Conservation (phyloP, 176 grass and related monocot genomes). For the Triticum urartu region DNA sequence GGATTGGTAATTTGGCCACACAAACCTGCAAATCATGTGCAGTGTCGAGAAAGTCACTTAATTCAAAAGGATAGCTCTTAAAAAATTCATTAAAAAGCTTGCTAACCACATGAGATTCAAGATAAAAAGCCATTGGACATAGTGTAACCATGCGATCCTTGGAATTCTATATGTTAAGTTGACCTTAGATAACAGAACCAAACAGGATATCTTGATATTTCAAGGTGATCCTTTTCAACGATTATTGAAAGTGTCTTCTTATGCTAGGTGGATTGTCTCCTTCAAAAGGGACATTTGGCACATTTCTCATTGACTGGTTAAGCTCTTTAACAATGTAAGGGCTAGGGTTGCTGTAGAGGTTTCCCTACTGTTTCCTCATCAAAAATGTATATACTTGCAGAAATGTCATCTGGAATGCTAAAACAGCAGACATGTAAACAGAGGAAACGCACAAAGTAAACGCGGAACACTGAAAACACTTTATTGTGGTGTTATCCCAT, state of each 20-base stretch:
- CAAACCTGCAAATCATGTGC: conserved; percentile 66
- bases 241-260: neutral
- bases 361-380: neutral
- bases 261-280: neutral
- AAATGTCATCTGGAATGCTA: neutral
- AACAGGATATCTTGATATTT: conserved; percentile 8
- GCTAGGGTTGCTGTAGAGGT: neutral
- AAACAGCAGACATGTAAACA: conserved; percentile 8
- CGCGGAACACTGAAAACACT: neutral
- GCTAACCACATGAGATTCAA: neutral
- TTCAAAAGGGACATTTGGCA: neutral
- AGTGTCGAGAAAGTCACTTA: conserved; percentile 34
- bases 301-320: neutral
- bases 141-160: conserved; percentile 12
- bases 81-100: conserved; percentile 6
- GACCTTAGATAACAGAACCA: conserved; percentile 15
- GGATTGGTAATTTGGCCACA: conserved; percentile 62
- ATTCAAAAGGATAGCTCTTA: neutral
- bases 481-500: conserved; percentile 23
- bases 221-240: neutral
- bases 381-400: neutral
- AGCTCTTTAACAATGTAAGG: neutral
- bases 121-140: neutral
- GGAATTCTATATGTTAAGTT: conserved; percentile 4
- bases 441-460: conserved; percentile 6